These are phyloP conservation scores for Solanum habrochaites DNA, from an alignment of 257 asterid species.

Conservation along the genomic window DNA sequence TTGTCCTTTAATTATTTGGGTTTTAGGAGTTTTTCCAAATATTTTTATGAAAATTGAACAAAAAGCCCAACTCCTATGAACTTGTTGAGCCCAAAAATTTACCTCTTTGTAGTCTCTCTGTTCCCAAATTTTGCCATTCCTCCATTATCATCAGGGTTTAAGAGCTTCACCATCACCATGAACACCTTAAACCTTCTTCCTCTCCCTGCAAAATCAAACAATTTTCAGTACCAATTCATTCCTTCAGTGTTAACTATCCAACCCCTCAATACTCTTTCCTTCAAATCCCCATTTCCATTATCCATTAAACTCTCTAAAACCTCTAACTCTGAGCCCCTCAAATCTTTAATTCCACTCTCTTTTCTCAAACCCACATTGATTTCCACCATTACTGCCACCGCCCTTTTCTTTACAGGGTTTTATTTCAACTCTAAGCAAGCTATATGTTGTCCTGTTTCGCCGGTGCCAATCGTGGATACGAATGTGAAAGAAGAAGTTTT, in stretches of 20 bases:
- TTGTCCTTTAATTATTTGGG: background rate
- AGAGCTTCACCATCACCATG: background rate
- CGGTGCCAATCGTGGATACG: constrained; percentile 5
- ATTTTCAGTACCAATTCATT: background rate
- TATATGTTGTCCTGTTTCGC: constrained; percentile 13
- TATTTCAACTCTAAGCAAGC: constrained; percentile 7
- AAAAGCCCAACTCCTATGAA: background rate
- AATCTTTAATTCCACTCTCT: background rate
- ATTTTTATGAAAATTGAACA: background rate
- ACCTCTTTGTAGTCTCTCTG: background rate
- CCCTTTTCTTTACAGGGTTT: constrained; percentile 24
- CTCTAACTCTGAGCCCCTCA: background rate
- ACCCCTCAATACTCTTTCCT: background rate
- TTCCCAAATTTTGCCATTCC: background rate
- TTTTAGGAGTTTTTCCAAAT: background rate
- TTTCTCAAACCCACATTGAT: constrained; percentile 20
- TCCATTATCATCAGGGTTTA: background rate
- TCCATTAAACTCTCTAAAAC: background rate
- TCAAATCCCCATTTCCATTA: background rate
- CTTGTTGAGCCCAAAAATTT: background rate
- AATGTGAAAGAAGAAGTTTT: background rate
- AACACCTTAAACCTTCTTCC: background rate
- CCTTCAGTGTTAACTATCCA: background rate
- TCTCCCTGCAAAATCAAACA: background rate
- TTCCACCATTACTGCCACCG: constrained; percentile 39